These are phyloP conservation scores for Lentinula boryana DNA, from an alignment of 768 basidiomycete species.

Conservation along the genomic window DNA sequence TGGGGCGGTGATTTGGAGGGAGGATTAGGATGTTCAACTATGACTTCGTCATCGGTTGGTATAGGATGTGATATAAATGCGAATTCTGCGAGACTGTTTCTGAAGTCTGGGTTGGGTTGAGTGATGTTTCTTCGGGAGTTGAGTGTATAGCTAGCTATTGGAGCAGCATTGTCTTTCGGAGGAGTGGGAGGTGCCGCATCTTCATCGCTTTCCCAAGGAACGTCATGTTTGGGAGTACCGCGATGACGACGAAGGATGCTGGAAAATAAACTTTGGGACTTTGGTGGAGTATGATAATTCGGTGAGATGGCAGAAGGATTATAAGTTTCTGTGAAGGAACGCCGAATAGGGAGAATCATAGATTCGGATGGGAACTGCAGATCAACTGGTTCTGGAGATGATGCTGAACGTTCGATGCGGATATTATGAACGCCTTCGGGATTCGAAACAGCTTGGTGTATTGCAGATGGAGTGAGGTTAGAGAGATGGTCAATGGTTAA, in stretches of 20 bases:
- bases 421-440: constrained; percentile 14
- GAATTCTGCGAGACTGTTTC: constrained; percentile 33
- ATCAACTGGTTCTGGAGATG: constrained; percentile 11
- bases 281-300: constrained; percentile 12
- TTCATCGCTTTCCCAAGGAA: constrained; percentile 14
- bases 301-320: constrained; percentile 12
- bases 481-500: constrained; percentile 40
- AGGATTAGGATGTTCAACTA: constrained; percentile 15
- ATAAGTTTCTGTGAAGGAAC: constrained; percentile 28
- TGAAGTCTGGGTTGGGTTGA: constrained; percentile 10
- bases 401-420: constrained; percentile 4
- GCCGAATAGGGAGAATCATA: constrained; percentile 19
- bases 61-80: constrained; percentile 29
- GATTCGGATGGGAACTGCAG: constrained; percentile 11
- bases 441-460: constrained; percentile 29
- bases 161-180: constrained; percentile 35
- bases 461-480: constrained; percentile 33
- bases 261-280: constrained; percentile 24
- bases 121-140: constrained; percentile 2
- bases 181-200: constrained; percentile 34
- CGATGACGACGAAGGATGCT: constrained; percentile 33
- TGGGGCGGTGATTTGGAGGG: constrained; percentile 5
- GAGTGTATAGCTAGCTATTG: constrained; percentile 5
- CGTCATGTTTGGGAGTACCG: constrained; percentile 9
- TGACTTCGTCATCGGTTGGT: constrained; percentile 19